Base-by-base conservation (phyloP, 1,284 basidiomycete genomes). In the Leccinum griseonigrum region DNA sequence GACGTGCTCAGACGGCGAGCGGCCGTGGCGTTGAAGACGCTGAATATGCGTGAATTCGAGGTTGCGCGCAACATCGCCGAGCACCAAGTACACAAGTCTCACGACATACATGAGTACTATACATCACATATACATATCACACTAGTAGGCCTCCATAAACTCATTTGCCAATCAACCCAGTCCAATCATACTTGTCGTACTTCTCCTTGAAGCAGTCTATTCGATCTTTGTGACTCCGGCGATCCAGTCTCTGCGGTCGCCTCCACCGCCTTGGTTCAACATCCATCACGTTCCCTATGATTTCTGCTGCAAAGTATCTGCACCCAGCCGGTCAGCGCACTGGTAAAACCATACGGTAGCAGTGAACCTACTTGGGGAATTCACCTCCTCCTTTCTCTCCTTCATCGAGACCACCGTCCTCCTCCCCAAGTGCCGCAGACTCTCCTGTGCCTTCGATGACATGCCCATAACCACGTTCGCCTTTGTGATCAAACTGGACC, bases 401-500 rank as follows among this genome's bases (percentile, higher is more conserved):
- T 72, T 95, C 92, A 64, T 94, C 91, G 54, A 88, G 76, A 26
- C 81, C 79, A 31, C 78, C 83, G 31, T 82, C 88, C 56, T 87
- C 86, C 48, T 89, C 88, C 48, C 85, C 88, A 18, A 84, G 83
- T 13, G 82, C 84, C 0, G 80, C 77, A 2, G 81, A 85, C 57
- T 92, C 87, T 28, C 85, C 87, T 1, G 86, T 84, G 1, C 95
- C 95, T 74, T 98, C 95, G 63, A 98, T 97, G 61, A 98, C 91
- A 75, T 99, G 97, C 0, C 97, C 97, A 72, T 95, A 99, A 1
- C 95, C 95, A 73, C 93, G 95, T 76, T 97, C 94, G 32, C 97
- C 96, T 71, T 95, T 96, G 78, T 99, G 85, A 77, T 99, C 97
- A 77, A 96, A 99, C 70, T 95, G 92, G 1, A 99, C 92, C 90